phyloP scores from a whole-genome alignment of 2,329 filamentous ascomycete genomes.

The Ramichloridium luteum region DNA sequence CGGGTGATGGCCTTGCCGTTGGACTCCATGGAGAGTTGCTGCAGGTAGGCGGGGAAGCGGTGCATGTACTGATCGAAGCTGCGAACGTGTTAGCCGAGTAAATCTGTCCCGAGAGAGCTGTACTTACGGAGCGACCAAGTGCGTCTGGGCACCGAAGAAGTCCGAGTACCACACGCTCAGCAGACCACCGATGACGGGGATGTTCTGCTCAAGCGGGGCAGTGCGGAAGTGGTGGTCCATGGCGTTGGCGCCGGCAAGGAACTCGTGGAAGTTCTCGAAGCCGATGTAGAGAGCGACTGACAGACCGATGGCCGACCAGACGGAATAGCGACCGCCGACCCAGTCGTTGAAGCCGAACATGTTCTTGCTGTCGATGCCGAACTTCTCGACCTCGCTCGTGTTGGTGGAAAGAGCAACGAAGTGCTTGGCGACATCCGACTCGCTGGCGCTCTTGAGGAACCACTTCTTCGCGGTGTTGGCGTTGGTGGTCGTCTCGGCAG shows the following conservation, averaged over 20 bases:
- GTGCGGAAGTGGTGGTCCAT: constrained; percentile 98
- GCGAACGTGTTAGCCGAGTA: too few species aligned
- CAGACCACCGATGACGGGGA: constrained; percentile 81
- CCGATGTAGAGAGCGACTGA: constrained; percentile 92
- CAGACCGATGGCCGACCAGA: constrained; percentile 96
- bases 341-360: constrained; percentile 99
- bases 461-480: constrained; percentile 93
- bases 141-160: constrained; percentile 96
- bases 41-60: constrained; percentile 96
- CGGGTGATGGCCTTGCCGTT: constrained; percentile 97
- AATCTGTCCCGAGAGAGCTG: too few species aligned
- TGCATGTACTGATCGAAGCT: constrained; percentile 98
- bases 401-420: constrained; percentile 98
- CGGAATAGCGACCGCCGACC: constrained; percentile 96
- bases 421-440: constrained; percentile 77
- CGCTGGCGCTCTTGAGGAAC: constrained; percentile 79
- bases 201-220: constrained; percentile 85
- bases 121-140: constrained; percentile 83
- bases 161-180: constrained; percentile 98
- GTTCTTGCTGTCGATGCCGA: constrained; percentile 96
- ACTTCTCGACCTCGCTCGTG: constrained; percentile 88
- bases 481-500: constrained; percentile 92
- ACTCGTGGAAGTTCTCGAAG: constrained; percentile 94
- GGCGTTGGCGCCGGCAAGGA: constrained; percentile 84
- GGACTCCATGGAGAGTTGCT: constrained; percentile 98